Evolutionary conservation across 257 asterid species (phyloP).

Genomic region (Salvia miltiorrhiza): DNA sequence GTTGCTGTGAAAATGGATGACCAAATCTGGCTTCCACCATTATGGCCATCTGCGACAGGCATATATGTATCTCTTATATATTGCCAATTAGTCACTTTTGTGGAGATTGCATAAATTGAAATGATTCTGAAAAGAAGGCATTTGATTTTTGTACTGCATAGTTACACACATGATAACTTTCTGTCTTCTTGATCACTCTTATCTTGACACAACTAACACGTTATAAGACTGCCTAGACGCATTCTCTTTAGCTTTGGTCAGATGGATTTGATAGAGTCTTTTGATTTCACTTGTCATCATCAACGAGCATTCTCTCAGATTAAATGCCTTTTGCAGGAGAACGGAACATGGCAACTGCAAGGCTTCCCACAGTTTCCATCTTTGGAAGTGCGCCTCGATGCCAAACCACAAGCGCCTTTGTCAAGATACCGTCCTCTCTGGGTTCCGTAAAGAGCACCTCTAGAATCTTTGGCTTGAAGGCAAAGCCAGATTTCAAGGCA

Average conservation of each 20-base stretch:
- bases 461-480: slow-evolving; percentile 52
- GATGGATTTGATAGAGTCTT: too few species aligned
- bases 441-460: slow-evolving; percentile 44
- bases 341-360: slow-evolving; percentile 53
- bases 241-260: too few species aligned
- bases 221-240: neutral
- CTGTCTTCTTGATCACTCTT: neutral
- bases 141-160: neutral
- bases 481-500: slow-evolving; percentile 42
- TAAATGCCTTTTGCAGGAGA: slow-evolving; percentile 38
- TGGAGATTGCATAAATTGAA: neutral
- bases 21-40: neutral
- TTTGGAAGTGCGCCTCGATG: slow-evolving; percentile 35
- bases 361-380: slow-evolving; percentile 51
- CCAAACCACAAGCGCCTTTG: slow-evolving; percentile 32
- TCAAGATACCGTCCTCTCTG: slow-evolving; percentile 46
- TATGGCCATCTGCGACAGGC: slow-evolving; percentile 15
- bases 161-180: neutral
- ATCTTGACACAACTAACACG: neutral
- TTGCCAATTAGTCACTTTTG: too few species aligned
- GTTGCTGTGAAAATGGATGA: slow-evolving; percentile 20
- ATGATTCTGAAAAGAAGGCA: neutral
- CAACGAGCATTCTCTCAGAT: too few species aligned
- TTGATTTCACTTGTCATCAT: too few species aligned
- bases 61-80: slow-evolving; percentile 2